A percentile compares a stretch with the other conserved stretches of the same genome.
Conservation (phyloP, 371 early-diverging fungal species). For the Apophysomyces ossiformis region DNA sequence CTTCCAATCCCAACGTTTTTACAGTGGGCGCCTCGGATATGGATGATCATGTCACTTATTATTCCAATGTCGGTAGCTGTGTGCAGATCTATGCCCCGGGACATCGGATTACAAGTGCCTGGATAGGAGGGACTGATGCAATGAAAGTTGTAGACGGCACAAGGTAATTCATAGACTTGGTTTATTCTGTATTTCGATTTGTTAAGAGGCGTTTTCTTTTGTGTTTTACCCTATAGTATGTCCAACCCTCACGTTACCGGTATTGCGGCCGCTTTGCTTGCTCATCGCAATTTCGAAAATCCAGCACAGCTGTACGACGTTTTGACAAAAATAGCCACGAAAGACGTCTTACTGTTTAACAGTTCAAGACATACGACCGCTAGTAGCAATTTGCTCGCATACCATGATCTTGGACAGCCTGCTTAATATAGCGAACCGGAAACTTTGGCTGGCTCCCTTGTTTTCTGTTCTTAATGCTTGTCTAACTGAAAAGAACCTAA, state of each 20-base stretch:
- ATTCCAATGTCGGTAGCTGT: conserved; percentile 59
- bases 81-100: conserved; percentile 63
- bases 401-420: conserved; percentile 8
- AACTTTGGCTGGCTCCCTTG: too few species aligned
- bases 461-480: too few species aligned
- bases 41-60: conserved; percentile 52
- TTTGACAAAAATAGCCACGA: conserved; percentile 20
- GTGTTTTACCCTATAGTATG: conserved; percentile 54
- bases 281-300: conserved; percentile 19
- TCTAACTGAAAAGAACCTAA: too few species aligned
- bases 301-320: conserved; percentile 28
- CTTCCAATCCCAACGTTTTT: conserved; percentile 61
- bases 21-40: conserved; percentile 69
- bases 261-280: conserved; percentile 59
- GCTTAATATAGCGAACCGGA: background rate
- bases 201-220: background rate
- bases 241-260: conserved; percentile 85
- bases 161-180: conserved; percentile 30
- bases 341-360: conserved; percentile 20
- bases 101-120: conserved; percentile 48
- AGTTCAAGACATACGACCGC: background rate
- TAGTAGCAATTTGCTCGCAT: conserved; percentile 14
- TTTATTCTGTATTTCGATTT: background rate
- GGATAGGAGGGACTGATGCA: conserved; percentile 34
- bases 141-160: conserved; percentile 67